Percentiles rank a stretch among this genome's conserved stretches.
Evolutionary conservation across 129 eudicot genomes (phyloP).

Genomic region (Centella asiatica): DNA sequence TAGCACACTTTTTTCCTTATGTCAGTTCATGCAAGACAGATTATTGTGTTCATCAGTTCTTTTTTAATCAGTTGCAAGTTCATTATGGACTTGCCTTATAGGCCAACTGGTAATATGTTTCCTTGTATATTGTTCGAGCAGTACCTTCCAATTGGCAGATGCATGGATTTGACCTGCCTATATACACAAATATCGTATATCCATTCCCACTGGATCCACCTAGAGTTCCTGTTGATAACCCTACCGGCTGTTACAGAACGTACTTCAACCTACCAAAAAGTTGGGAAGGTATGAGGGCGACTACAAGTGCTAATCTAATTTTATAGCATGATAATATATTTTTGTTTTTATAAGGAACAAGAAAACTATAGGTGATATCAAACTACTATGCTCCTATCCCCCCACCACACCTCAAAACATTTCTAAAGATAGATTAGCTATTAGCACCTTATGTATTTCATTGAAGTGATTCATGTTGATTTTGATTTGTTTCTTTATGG

Average conservation of each 20-base stretch:
- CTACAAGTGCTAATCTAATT: background rate
- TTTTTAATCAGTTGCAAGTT: background rate
- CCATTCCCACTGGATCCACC: slow-evolving; percentile 96
- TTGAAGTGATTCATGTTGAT: background rate
- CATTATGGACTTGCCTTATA: background rate
- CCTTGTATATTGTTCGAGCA: slow-evolving; percentile 29
- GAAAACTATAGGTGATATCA: background rate
- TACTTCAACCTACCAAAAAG: slow-evolving; percentile 69
- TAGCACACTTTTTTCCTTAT: background rate
- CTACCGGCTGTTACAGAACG: slow-evolving; percentile 94
- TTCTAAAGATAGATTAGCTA: background rate
- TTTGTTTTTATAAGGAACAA: background rate
- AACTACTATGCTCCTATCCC: background rate
- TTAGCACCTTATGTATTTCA: background rate
- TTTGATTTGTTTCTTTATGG: background rate
- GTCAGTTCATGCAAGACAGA: background rate
- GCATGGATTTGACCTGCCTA: slow-evolving; percentile 89
- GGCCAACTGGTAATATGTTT: slow-evolving; percentile 6
- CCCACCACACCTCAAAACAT: background rate
- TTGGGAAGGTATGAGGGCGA: slow-evolving; percentile 64
- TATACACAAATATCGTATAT: slow-evolving; percentile 69
- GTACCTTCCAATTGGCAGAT: slow-evolving; percentile 97
- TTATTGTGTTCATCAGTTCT: too few species aligned
- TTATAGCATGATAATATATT: too few species aligned
- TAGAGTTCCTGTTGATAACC: slow-evolving; percentile 71